A percentile compares a stretch with the other conserved stretches of the same genome.
Conservation (phyloP, 106 monocot genomes). For the Platanthera guangdongensis region DNA sequence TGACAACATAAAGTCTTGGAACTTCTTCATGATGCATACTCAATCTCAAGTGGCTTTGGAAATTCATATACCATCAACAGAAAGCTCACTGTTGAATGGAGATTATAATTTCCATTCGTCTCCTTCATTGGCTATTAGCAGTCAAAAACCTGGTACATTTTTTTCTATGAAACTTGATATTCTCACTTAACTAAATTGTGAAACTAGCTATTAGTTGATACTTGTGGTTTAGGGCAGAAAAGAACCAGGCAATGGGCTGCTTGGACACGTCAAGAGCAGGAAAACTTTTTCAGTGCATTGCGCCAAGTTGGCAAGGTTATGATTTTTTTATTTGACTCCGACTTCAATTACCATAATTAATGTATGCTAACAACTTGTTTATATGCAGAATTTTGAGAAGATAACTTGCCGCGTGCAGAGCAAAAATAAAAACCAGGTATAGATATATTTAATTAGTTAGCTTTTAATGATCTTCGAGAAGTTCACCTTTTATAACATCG, state of each 20-base stretch:
- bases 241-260: conserved; percentile 90
- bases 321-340: background rate
- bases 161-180: background rate
- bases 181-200: background rate
- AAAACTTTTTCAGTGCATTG: conserved; percentile 94
- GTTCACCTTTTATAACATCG: too few relatives aligned
- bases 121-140: conserved; percentile 13
- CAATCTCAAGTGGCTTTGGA: conserved; percentile 13
- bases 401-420: conserved; percentile 93
- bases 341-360: background rate
- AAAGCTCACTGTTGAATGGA: conserved; percentile 17
- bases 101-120: conserved; percentile 17
- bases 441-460: background rate
- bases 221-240: conserved; percentile 43
- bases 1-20: background rate
- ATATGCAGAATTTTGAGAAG: conserved; percentile 88
- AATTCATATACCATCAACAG: conserved; percentile 12
- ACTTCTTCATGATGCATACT: conserved; percentile 8
- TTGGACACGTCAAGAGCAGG: conserved; percentile 98
- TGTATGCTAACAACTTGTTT: conserved; percentile 11
- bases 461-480: background rate
- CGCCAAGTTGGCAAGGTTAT: conserved; percentile 96
- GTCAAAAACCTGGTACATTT: conserved; percentile 30
- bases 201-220: conserved; percentile 5
- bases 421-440: conserved; percentile 90